Percentiles rank a stretch among this genome's conserved stretches.
phyloP scores from a whole-genome alignment of 2,329 filamentous ascomycete species.

The Teratosphaeria pseudoeucalypti region DNA sequence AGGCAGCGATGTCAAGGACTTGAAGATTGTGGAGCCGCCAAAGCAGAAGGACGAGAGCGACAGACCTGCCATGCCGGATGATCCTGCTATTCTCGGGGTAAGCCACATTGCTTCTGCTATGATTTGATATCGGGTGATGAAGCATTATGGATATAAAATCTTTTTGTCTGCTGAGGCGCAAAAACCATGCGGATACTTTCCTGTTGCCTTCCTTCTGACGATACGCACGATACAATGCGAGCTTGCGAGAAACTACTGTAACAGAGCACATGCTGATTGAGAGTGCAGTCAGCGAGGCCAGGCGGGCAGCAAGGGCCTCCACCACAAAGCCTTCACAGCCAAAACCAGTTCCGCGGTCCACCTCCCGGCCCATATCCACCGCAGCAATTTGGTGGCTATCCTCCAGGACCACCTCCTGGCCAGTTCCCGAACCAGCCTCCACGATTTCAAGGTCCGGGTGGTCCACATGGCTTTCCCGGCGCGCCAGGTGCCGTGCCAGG shows the following conservation, averaged over 20 bases:
- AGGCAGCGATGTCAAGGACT: conserved; percentile 95
- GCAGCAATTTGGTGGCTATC: conserved; percentile 26
- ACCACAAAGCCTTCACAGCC: conserved; percentile 30
- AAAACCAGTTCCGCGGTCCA: conserved; percentile 26
- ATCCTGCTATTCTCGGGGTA: conserved; percentile 94
- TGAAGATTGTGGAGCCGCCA: conserved; percentile 74
- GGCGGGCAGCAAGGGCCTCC: conserved; percentile 12
- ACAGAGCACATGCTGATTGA: neutral
- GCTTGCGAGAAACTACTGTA: neutral
- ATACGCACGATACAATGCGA: conserved; percentile 1
- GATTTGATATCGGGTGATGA: conserved; percentile 60
- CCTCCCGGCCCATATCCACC: conserved; percentile 31
- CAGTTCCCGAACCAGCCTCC: conserved; percentile 35
- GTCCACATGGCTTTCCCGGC: conserved; percentile 35
- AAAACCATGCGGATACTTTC: conserved; percentile 91
- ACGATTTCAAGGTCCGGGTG: conserved; percentile 35
- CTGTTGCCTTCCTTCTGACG: conserved; percentile 99
- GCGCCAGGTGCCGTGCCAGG: conserved; percentile 43
- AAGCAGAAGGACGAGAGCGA: conserved; percentile 52
- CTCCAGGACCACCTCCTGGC: conserved; percentile 24
- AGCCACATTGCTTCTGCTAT: conserved; percentile 39
- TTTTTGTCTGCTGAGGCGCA: conserved; percentile 76
- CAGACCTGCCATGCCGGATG: conserved; percentile 72
- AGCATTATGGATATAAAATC: conserved; percentile 94
- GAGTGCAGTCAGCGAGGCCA: conserved; percentile 17